Base-by-base conservation (phyloP, 495 filamentous ascomycete species). In the Emericellopsis terricola region DNA sequence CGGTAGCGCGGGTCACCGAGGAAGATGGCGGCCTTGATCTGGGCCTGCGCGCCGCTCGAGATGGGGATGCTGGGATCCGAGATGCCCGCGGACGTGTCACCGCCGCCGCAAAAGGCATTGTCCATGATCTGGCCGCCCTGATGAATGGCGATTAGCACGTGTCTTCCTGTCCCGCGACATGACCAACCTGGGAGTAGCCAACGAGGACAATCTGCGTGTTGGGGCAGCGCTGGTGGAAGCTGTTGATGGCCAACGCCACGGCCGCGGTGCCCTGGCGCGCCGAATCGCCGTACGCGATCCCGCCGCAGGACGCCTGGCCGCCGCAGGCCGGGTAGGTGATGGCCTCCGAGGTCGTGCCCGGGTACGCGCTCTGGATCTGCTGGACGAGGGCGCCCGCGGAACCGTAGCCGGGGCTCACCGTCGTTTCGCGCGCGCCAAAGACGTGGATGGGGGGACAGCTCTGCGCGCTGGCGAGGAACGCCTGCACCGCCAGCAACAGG, bases 391-490 rank as follows among this genome's bases (percentile, higher is more conserved):
- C 56, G 34, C 39, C 48, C 15, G 64, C 53, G 17, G 66, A 62
- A 9, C 70, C 68, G 42, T 65, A 73, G 11, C 72, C 71, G 5
- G 59, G 42, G 2, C 63, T 38, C 2, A 46, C 71, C 0, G 69
- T 73, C 8, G 72, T 78, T 53, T 78, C 74, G 30, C 74, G 69
- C 0, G 73, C 75, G 6, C 71, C 72, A 33, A 76, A 72, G 28
- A 73, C 56, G 44, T 76, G 72, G 18, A 75, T 50, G 19, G 51
- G 41, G 4, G 65, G 65, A 41, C 67, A 72, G 41, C 58, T 53
- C 13, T 53, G 42, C 1, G 39, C 24, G 14, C 14, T 32, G n/a
- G 43, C 43, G 15, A 40, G 31, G 16, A 33, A 20, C 14, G 31
- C 31, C 31, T 33, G 31, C 19, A 18, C 18, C 1, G 24, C 4